Evolutionary conservation across 495 filamentous ascomycete genomes (phyloP).

Genomic region (Hyaloscypha variabilis): DNA sequence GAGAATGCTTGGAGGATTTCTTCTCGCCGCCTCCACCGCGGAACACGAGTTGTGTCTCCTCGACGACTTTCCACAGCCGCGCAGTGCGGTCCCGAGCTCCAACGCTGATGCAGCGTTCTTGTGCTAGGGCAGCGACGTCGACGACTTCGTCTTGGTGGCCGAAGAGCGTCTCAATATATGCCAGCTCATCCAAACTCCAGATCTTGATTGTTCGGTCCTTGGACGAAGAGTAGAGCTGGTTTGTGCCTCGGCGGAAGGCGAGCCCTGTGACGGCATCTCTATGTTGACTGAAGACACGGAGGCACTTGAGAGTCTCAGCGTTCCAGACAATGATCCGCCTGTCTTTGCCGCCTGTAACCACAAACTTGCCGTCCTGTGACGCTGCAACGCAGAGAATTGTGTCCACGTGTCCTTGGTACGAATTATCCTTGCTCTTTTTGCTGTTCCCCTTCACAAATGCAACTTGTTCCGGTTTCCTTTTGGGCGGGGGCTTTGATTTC

Average conservation of each 20-base stretch:
- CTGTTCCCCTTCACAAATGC: constrained; percentile 65
- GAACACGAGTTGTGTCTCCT: constrained; percentile 94
- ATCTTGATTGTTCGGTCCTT: constrained; percentile 89
- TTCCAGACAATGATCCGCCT: constrained; percentile 85
- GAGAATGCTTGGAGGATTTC: constrained; percentile 46
- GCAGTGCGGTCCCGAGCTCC: constrained; percentile 90
- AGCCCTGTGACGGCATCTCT: constrained; percentile 83
- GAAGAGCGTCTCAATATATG: constrained; percentile 94
- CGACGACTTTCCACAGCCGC: constrained; percentile 94
- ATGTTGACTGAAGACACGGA: constrained; percentile 89
- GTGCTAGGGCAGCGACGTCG: constrained; percentile 76
- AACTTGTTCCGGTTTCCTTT: constrained; percentile 71
- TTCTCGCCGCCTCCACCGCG: constrained; percentile 63
- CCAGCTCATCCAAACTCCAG: constrained; percentile 73
- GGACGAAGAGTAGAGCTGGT: constrained; percentile 87
- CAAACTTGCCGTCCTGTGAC: constrained; percentile 84
- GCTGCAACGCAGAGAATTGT: constrained; percentile 82
- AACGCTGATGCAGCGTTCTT: constrained; percentile 88
- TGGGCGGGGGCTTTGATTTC: constrained; percentile 63
- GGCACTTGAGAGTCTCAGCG: constrained; percentile 70
- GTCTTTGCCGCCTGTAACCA: constrained; percentile 88
- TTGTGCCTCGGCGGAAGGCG: constrained; percentile 84
- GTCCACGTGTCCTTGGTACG: constrained; percentile 73
- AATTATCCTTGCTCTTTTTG: constrained; percentile 60
- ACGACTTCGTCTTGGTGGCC: constrained; percentile 92